These are phyloP conservation scores for Cladochytrium replicatum DNA, from an alignment of 192 early-diverging fungal species.

Conservation along the genomic window DNA sequence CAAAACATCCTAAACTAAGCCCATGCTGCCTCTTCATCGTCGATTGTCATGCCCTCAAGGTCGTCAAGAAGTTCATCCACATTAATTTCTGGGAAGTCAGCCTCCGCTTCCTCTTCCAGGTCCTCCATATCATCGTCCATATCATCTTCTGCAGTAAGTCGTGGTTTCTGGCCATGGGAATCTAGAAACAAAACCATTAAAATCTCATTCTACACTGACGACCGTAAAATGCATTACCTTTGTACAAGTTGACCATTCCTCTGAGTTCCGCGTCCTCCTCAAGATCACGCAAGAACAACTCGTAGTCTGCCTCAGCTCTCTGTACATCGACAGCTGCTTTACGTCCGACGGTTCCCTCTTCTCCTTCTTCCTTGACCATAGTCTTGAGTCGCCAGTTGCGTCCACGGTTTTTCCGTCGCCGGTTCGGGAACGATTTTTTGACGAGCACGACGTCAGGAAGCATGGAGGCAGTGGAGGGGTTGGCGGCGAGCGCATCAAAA, in stretches of 20 bases:
- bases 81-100: slow-evolving; percentile 87
- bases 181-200: neutral
- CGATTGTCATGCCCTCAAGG: slow-evolving; percentile 58
- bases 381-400: slow-evolving; percentile 89
- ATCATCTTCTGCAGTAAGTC: slow-evolving; percentile 21
- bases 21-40: slow-evolving; percentile 49
- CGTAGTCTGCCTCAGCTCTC: slow-evolving; percentile 79
- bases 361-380: slow-evolving; percentile 76
- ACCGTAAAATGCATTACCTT: slow-evolving; percentile 30
- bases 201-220: slow-evolving; percentile 4
- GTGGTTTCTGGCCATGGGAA: neutral
- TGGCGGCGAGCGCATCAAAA: slow-evolving; percentile 48
- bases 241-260: slow-evolving; percentile 90
- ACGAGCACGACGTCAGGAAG: slow-evolving; percentile 88
- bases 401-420: slow-evolving; percentile 71
- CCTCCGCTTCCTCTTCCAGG: slow-evolving; percentile 64
- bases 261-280: slow-evolving; percentile 97
- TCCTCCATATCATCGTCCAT: slow-evolving; percentile 37
- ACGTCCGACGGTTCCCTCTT: slow-evolving; percentile 72
- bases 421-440: slow-evolving; percentile 82
- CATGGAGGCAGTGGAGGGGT: slow-evolving; percentile 28
- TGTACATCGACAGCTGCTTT: slow-evolving; percentile 36
- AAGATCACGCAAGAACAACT: slow-evolving; percentile 92
- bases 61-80: slow-evolving; percentile 92
- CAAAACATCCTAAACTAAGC: too few species aligned